These are phyloP conservation scores for Zhuliangozyma blackwelliae DNA, from an alignment of 1,139 yeast genomes.

Conservation along the genomic window DNA sequence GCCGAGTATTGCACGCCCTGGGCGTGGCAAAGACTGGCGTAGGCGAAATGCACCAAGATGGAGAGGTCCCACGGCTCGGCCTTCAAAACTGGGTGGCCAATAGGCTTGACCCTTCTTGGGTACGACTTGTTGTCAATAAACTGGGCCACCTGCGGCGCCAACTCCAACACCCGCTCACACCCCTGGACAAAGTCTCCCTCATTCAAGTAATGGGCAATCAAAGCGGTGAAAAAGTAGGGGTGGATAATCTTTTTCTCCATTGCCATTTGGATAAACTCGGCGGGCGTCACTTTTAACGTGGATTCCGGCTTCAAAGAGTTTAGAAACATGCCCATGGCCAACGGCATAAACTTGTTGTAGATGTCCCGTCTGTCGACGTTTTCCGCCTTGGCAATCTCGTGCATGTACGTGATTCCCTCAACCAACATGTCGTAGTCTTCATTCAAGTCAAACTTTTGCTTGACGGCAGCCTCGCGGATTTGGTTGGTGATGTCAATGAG, in stretches of 20 bases:
- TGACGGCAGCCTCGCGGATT: slow-evolving; percentile 20
- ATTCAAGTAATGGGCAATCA: slow-evolving; percentile 20
- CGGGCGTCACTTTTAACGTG: slow-evolving; percentile 13
- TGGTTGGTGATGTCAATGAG: slow-evolving; percentile 34
- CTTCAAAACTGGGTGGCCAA: neutral
- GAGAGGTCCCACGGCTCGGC: slow-evolving; percentile 15
- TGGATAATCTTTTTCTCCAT: slow-evolving; percentile 28
- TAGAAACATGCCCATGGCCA: slow-evolving; percentile 20
- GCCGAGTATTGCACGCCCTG: slow-evolving; percentile 20
- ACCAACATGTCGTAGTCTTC: slow-evolving; percentile 39
- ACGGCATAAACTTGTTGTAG: slow-evolving; percentile 24
- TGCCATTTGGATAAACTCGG: slow-evolving; percentile 25
- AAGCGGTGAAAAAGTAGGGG: slow-evolving; percentile 25
- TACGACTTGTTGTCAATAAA: too few relatives aligned
- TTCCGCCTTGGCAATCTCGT: slow-evolving; percentile 35
- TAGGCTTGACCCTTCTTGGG: too few relatives aligned
- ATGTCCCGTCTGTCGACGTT: slow-evolving; percentile 23
- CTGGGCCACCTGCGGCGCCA: slow-evolving; percentile 9
- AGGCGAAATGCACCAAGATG: slow-evolving; percentile 32
- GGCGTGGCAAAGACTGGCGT: slow-evolving; percentile 26
- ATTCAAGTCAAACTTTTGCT: slow-evolving; percentile 15
- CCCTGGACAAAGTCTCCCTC: slow-evolving; percentile 9
- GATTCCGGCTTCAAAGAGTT: slow-evolving; percentile 15
- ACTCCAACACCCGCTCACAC: slow-evolving; percentile 23
- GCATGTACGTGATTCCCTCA: slow-evolving; percentile 39